Conservation (phyloP, 495 filamentous ascomycete genomes). For the Choiromyces venosus region DNA sequence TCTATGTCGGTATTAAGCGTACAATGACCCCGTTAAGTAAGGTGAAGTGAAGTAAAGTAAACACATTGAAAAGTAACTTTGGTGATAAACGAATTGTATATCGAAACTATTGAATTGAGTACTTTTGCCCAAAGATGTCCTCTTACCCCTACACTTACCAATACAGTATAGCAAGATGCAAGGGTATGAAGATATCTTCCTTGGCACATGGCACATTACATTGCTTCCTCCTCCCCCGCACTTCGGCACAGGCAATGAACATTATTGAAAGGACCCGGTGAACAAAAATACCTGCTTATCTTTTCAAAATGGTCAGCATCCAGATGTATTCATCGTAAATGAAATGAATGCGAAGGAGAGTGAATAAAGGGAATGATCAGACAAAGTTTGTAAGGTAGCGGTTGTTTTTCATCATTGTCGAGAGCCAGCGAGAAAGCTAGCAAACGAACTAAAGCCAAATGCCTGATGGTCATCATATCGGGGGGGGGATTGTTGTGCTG, state of each 20-base stretch:
- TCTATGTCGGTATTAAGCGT: not conserved
- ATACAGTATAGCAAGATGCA: too few relatives aligned
- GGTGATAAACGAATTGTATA: too few relatives aligned
- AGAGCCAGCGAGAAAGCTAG: conserved; percentile 27
- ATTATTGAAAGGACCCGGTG: not conserved
- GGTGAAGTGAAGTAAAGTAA: too few relatives aligned
- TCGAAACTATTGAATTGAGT: too few relatives aligned
- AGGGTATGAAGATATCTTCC: too few relatives aligned
- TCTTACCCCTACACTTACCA: too few relatives aligned
- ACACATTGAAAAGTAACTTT: too few relatives aligned
- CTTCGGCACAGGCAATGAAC: too few relatives aligned
- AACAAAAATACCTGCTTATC: not conserved
- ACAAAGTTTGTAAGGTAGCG: conserved; percentile 44
- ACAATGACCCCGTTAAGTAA: not conserved
- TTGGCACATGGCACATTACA: too few relatives aligned
- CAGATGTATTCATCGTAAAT: not conserved
- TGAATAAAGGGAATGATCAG: conserved; percentile 28
- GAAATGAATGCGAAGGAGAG: not conserved
- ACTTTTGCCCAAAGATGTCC: too few relatives aligned
- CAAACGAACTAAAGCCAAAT: conserved; percentile 44
- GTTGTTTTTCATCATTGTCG: conserved; percentile 44
- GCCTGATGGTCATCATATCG: conserved; percentile 43
- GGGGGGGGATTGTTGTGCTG: conserved; percentile 15
- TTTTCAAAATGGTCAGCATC: not conserved
- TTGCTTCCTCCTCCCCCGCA: too few relatives aligned